Base-by-base conservation (phyloP, 2,329 filamentous ascomycete species). In the Aureobasidium sp. region DNA sequence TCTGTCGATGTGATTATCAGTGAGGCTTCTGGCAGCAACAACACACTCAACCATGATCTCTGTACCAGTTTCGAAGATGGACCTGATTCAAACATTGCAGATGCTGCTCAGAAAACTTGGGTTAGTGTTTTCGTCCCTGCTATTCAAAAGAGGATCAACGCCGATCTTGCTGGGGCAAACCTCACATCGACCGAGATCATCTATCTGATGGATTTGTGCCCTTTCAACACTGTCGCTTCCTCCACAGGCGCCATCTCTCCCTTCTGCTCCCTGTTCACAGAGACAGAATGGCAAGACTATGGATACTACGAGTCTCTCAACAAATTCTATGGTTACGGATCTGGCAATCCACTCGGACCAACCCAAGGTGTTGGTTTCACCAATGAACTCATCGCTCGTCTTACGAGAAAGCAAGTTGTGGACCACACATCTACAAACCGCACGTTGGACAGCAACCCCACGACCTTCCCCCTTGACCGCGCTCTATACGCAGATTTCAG, bases 351-450 rank as follows among this genome's bases (percentile, higher is more conserved):
- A 0, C 85, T 97, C 9, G 95, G 92, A 0, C 87, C 94, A 8
- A 94, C 93, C 0, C 94, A 97, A 78, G 95, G 95, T 1, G 91
- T 96, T 2, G 95, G 95, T 3, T 98, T 91, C 73, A 90, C 91
- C 64, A 97, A 97, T 77, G 95, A 98, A 82, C 87, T 98, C 15
- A 87, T 97, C 63, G 91, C 95, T 6, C 89, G 95, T 33, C 80
- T 98, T 69, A 97, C 93, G 0, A 81, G 84, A 38, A 78, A 81
- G 20, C 85, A 91, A 0, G 93, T 97, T 1, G 71, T 84, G 0
- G 94, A 97, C 75, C 79, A 87, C 66, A 97, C 94, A 0, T 89
- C 84, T 64, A 93, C 91, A 8, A 97, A 98, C 77, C 82, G 81
- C 42, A 97, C 94, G 0, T 85, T 97, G 0, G 93, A 97, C 75